Percentiles rank a stretch among this genome's conserved stretches.
Evolutionary conservation across 169 alveolate genomes (phyloP).

Genomic region (Eimeria falciformis): DNA sequence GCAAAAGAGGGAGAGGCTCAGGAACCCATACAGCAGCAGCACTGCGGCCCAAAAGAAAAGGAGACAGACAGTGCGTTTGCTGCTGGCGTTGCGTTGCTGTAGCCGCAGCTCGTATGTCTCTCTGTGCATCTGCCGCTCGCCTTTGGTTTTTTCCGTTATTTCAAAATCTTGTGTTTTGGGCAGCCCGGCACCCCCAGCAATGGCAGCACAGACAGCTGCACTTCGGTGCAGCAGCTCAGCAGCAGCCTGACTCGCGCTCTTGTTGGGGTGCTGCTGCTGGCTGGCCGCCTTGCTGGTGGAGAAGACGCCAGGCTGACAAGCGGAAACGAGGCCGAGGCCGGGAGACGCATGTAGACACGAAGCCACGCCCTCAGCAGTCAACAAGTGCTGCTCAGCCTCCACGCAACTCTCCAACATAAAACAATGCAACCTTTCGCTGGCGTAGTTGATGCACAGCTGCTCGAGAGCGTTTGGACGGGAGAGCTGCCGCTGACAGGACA

Average conservation of each 20-base stretch:
- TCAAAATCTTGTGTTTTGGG: background rate
- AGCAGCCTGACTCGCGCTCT: background rate
- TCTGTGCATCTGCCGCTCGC: too few species aligned
- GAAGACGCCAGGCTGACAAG: background rate
- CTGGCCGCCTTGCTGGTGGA: background rate
- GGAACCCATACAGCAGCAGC: too few species aligned
- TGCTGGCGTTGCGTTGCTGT: background rate
- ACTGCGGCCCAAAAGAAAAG: background rate
- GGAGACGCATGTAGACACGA: too few species aligned
- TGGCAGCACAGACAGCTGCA: slow-evolving; percentile 7
- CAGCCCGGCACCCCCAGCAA: background rate
- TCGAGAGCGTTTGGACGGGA: slow-evolving; percentile 5
- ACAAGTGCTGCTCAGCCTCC: background rate
- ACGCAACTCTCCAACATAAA: slow-evolving; percentile 18
- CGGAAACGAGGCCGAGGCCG: too few species aligned
- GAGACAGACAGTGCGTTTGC: background rate
- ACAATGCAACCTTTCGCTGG: slow-evolving; percentile 49
- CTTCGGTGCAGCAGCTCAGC: slow-evolving; percentile 16
- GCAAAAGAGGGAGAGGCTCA: too few species aligned
- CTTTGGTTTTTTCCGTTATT: background rate
- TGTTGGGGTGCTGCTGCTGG: background rate
- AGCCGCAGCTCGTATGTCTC: too few species aligned
- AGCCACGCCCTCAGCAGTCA: background rate
- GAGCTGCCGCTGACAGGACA: background rate
- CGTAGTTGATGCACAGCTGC: slow-evolving; percentile 73